These are phyloP conservation scores for Auriscalpium microsporum DNA, from an alignment of 768 basidiomycete species.

Conservation along the genomic window DNA sequence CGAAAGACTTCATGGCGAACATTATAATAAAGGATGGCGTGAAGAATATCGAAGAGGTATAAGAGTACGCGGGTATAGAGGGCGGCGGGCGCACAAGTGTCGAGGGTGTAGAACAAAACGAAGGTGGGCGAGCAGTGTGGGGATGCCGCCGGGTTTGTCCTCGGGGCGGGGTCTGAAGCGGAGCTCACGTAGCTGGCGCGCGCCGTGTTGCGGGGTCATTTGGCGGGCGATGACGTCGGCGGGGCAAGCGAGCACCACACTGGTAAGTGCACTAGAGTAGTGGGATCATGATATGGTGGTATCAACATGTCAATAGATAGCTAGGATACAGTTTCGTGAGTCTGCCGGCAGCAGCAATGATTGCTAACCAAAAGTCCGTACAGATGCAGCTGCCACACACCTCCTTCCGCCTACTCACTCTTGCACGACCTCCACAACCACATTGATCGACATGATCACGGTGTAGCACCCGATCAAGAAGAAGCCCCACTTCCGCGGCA, in stretches of 20 bases:
- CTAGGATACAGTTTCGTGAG: no score
- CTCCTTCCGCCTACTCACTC: background rate
- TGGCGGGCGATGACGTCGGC: no score
- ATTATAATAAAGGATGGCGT: slow-evolving; percentile 1
- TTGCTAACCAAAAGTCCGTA: background rate
- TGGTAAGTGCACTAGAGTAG: no score
- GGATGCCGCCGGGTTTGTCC: background rate
- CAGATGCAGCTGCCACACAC: background rate
- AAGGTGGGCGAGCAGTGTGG: slow-evolving; percentile 1
- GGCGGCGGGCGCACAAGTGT: slow-evolving; percentile 1
- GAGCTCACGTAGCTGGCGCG: background rate
- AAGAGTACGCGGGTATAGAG: slow-evolving; percentile 1
- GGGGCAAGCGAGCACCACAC: no score
- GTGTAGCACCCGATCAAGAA: slow-evolving; percentile 69
- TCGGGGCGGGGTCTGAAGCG: slow-evolving; percentile 9
- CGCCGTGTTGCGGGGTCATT: no score
- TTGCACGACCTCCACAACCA: slow-evolving; percentile 62
- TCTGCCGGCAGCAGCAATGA: no score
- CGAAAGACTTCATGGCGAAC: slow-evolving; percentile 30
- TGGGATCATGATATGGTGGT: no score
- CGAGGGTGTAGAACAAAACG: background rate
- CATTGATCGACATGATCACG: slow-evolving; percentile 67
- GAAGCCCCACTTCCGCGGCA: slow-evolving; percentile 76
- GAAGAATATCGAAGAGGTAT: background rate
- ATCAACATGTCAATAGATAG: no score